These are phyloP conservation scores for Pseudogymnoascus sp. DNA, from an alignment of 2,329 filamentous ascomycete species.

Conservation along the genomic window DNA sequence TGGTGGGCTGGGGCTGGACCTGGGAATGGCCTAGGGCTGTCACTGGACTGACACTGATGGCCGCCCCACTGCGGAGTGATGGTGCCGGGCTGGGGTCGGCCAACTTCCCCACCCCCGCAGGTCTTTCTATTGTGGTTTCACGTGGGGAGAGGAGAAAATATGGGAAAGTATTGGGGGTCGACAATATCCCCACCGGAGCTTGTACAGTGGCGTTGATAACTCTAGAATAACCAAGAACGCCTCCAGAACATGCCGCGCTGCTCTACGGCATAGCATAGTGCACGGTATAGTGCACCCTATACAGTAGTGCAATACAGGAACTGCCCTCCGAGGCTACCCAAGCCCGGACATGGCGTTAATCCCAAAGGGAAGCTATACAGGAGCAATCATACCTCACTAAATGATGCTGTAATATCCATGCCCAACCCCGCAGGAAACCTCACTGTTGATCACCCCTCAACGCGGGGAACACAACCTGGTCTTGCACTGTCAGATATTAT, in stretches of 20 bases:
- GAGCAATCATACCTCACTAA: not conserved
- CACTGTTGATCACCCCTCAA: constrained; percentile 2
- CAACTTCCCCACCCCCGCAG: constrained; percentile 6
- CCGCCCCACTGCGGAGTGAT: not conserved
- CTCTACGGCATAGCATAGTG: not conserved
- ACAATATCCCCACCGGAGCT: not conserved
- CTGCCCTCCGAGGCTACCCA: not conserved
- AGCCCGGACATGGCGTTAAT: not conserved
- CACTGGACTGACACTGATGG: not conserved
- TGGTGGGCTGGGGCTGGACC: not conserved
- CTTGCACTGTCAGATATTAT: not conserved
- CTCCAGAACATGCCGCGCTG: not conserved
- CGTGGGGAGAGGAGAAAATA: not conserved
- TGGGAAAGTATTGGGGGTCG: not conserved
- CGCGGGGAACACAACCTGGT: not conserved
- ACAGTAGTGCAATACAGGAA: not conserved
- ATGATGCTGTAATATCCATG: constrained; percentile 5
- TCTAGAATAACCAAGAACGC: not conserved
- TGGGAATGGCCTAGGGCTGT: not conserved
- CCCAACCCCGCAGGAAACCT: constrained; percentile 1
- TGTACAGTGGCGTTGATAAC: not conserved
- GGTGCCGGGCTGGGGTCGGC: not conserved
- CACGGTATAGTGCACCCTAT: not conserved
- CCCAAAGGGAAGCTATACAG: not conserved
- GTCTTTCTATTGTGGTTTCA: constrained; percentile 2